Base-by-base conservation (phyloP, 192 early-diverging fungal species). In the Entrophospora sp. region DNA sequence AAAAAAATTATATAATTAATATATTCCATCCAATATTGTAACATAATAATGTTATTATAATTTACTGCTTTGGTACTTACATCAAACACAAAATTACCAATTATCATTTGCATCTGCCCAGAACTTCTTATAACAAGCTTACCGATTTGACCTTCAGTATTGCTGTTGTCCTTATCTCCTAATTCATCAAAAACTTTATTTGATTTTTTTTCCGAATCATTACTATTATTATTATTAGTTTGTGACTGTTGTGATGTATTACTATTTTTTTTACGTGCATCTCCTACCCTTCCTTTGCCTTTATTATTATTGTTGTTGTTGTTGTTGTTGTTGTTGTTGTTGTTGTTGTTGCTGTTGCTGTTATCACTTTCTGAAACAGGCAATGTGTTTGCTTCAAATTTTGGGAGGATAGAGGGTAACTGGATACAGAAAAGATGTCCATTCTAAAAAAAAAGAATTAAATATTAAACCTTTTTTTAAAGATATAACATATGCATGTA, bases 371-470 rank as follows among this genome's bases (percentile, higher is more conserved):
- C 37, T 36, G 55, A 20, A n/a, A n/a, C n/a, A n/a, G n/a, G n/a
- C n/a, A n/a, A n/a, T n/a, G n/a, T n/a, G n/a, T n/a, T n/a, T 36
- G 55, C 14, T 57, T 57, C 55, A n/a, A 57, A 57, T 12, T 57
- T 34, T 24, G 55, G 55, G 22, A 57, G 34, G 18, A 36, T 22
- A 9, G 34, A 36, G 24, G 55, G 55, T 14, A 57, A 57, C 10
- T 57, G 55, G 18, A 57, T 36, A 35, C 55, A 57, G 22, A 57
- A 57, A 13, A 57, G 32, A 30, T 57, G 55, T 16, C 37, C 34
- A 12, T 57, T 34, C 55, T 57, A 57, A 57, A 37, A 30, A 8
- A 30, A 34, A 25, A 34, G n/a, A n/a, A n/a, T n/a, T 8, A 28
- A 4, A 36, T 10, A 31, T 31, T 12, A n/a, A n/a, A n/a, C n/a